Evolutionary conservation across 768 basidiomycete genomes (phyloP).

Genomic region (Mycena rebaudengoi): DNA sequence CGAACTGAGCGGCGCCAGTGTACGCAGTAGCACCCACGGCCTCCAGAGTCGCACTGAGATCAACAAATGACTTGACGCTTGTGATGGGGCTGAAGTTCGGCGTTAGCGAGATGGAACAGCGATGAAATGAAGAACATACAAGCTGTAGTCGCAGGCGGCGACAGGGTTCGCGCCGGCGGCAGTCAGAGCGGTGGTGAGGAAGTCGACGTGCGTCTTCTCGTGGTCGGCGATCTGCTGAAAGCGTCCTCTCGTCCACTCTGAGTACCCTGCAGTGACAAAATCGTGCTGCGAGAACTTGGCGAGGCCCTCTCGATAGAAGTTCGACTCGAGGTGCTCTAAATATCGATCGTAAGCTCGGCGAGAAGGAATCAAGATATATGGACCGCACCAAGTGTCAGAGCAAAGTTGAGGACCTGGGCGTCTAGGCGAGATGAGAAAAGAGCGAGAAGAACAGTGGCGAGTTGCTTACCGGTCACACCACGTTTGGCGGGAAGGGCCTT

Average conservation of each 20-base stretch:
- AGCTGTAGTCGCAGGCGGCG: conserved; percentile 47
- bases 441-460: not conserved
- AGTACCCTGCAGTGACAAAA: conserved; percentile 58
- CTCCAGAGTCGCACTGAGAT: conserved; percentile 57
- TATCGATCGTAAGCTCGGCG: not conserved
- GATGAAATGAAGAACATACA: conserved; percentile 22
- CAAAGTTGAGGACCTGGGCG: conserved; percentile 51
- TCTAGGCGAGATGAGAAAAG: conserved; percentile 28
- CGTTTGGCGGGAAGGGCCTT: conserved; percentile 3
- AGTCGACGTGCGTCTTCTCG: conserved; percentile 56
- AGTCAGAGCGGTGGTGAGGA: conserved; percentile 44
- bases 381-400: conserved; percentile 47
- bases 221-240: conserved; percentile 63
- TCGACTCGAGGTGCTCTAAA: conserved; percentile 50
- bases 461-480: conserved; percentile 5
- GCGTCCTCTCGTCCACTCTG: conserved; percentile 56
- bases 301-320: conserved; percentile 56
- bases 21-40: conserved; percentile 65
- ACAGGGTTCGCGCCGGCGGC: conserved; percentile 38
- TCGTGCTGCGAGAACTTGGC: conserved; percentile 51
- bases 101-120: not conserved
- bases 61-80: conserved; percentile 53
- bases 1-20: conserved; percentile 58
- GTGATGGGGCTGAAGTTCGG: conserved; percentile 46
- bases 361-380: too few species aligned